phyloP scores from a whole-genome alignment of 805 yeast genomes.

The Kazachstania taianensis region DNA sequence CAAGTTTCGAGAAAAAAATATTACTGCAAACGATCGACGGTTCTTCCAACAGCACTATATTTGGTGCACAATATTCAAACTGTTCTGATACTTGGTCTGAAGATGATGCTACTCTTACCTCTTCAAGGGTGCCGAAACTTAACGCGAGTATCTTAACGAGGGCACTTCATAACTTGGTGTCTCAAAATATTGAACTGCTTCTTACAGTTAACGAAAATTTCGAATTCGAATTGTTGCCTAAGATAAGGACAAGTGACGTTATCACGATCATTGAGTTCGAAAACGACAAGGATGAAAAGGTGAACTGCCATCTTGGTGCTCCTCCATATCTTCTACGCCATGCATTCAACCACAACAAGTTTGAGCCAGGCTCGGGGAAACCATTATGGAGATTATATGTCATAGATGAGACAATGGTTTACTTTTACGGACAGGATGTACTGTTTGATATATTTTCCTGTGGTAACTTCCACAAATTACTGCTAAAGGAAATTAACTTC shows the following conservation, averaged over 20 bases:
- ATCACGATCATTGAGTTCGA: constrained; percentile 19
- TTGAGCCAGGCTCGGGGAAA: constrained; percentile 11
- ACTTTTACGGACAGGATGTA: constrained; percentile 26
- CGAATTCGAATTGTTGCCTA: constrained; percentile 15
- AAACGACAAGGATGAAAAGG: constrained; percentile 17
- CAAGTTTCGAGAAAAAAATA: constrained; percentile 20
- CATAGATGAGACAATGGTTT: constrained; percentile 19
- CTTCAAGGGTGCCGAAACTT: constrained; percentile 14
- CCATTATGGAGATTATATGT: constrained; percentile 24
- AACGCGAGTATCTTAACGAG: constrained; percentile 11
- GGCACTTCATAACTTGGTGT: constrained; percentile 17
- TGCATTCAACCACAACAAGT: constrained; percentile 18
- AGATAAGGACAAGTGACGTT: constrained; percentile 16
- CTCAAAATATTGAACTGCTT: constrained; percentile 17
- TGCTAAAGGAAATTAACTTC: constrained; percentile 11
- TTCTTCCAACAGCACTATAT: constrained; percentile 21
- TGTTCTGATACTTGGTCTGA: constrained; percentile 10
- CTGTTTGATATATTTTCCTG: constrained; percentile 26
- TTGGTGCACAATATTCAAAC: constrained; percentile 16
- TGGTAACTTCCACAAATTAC: constrained; percentile 21
- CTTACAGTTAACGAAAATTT: constrained; percentile 18
- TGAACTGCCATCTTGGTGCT: constrained; percentile 21
- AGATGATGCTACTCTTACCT: constrained; percentile 21
- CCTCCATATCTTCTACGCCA: constrained; percentile 24
- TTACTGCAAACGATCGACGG: constrained; percentile 16